A percentile compares a stretch with the other conserved stretches of the same genome.
Evolutionary conservation across 2,329 filamentous ascomycete species (phyloP).

Genomic region (Teratosphaeria gauchensis): DNA sequence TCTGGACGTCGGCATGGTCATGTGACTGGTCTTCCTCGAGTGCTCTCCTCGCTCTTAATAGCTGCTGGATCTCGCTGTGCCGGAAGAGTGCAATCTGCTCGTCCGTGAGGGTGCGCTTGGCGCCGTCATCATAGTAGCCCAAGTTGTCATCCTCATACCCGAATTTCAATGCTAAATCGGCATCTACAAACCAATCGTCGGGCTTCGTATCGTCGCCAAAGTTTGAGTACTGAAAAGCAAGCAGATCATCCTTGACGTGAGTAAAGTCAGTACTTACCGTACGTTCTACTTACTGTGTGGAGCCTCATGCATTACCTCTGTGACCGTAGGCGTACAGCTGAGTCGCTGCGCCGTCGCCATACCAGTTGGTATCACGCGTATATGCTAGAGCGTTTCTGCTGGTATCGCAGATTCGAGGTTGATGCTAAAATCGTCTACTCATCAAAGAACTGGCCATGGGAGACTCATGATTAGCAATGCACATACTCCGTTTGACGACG

Average conservation of each 20-base stretch:
- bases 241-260: constrained; percentile 32
- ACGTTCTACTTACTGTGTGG: not conserved
- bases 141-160: constrained; percentile 54
- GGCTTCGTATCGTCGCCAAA: constrained; percentile 32
- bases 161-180: constrained; percentile 17
- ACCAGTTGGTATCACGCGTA: not conserved
- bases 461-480: not conserved
- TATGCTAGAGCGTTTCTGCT: not conserved
- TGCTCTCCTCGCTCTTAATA: constrained; percentile 44
- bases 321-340: constrained; percentile 9
- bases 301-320: constrained; percentile 20
- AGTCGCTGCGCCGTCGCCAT: constrained; percentile 3
- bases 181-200: constrained; percentile 22
- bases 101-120: constrained; percentile 81
- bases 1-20: not conserved
- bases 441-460: not conserved
- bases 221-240: constrained; percentile 33
- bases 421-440: not conserved
- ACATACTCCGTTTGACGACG: too few relatives aligned
- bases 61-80: constrained; percentile 70
- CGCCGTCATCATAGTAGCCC: constrained; percentile 78
- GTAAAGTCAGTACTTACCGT: constrained; percentile 24
- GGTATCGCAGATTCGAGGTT: not conserved
- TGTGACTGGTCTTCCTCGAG: constrained; percentile 4
- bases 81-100: constrained; percentile 85